Evolutionary conservation across 306 rosid species (phyloP), one percentile per base, ranked within the genome.

Genomic region (Pyrus communis): DNA sequence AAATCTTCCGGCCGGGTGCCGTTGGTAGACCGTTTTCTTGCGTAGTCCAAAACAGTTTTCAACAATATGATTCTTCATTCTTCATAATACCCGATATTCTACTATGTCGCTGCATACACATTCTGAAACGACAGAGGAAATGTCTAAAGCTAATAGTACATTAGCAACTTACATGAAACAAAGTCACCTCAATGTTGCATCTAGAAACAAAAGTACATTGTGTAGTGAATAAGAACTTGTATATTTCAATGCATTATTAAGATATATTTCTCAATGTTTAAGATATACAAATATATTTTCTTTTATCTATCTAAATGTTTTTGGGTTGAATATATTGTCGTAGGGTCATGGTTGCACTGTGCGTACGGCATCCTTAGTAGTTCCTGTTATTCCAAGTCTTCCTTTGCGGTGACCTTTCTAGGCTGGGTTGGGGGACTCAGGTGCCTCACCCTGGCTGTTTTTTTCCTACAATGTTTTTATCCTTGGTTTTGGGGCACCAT

Each of bases 331-430:
- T 52, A 17, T 8, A 35, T 46, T 49, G 52, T 80, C 66, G 66
- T 67, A 69, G 97, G 98, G 14, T 89, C 97, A 67, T 93, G 98
- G 98, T 13, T 85, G 77, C 98, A 93, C 79, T 86, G 93, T n/a
- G 97, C 91, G 30, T 91, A 91, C 96, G 21, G 87, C 98, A 12
- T 87, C 98, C 0, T 88, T 91, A 74, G 98, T 85, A 70, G 91
- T 74, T 21, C 98, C 97, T 0, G 92, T 18, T 69, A 70, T 91
- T 63, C 86, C 88, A 19, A 91, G 86, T 64, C 92, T 93, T 52
- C 96, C 2, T 87, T 74, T 73, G 85, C 97, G 5, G 62, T 93
- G 75, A 74, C 79, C 12, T 55, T 88, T 80, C 78, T 93, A 9
- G 96, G 98, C 31, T 93, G 98, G 97, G 79, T 75, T 61, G 98